These are phyloP conservation scores for Plantago rigida DNA, from an alignment of 305 asterid genomes.

Conservation along the genomic window DNA sequence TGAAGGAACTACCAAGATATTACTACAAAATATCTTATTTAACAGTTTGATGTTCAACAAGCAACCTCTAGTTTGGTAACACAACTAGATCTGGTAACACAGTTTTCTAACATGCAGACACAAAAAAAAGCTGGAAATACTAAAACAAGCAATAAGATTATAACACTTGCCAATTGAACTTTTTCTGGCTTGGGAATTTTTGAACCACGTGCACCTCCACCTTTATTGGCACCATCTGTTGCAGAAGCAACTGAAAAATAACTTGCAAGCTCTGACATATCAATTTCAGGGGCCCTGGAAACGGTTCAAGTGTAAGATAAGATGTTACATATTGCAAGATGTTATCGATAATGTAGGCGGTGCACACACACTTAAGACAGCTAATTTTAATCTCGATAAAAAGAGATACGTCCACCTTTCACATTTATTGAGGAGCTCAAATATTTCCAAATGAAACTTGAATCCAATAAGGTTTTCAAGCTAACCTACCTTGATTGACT, in stretches of 20 bases:
- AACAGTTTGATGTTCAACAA: constrained; percentile 18
- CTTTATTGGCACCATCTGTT: constrained; percentile 64
- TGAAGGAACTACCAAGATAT: too few relatives aligned
- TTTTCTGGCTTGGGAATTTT: constrained; percentile 85
- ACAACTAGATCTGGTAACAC: neutral
- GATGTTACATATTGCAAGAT: constrained; percentile 21
- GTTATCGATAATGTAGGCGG: constrained; percentile 11
- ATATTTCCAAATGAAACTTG: constrained; percentile 15
- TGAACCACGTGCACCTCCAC: constrained; percentile 66
- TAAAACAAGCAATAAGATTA: constrained; percentile 22
- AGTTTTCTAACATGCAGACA: neutral
- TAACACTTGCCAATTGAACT: constrained; percentile 75
- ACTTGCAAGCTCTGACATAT: constrained; percentile 92
- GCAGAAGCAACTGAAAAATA: constrained; percentile 91
- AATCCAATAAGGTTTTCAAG: constrained; percentile 22
- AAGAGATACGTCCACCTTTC: neutral
- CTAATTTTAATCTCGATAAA: neutral
- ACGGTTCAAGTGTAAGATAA: constrained; percentile 29
- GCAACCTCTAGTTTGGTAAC: constrained; percentile 2
- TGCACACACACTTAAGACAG: constrained; percentile 8
- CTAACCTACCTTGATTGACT: constrained; percentile 58
- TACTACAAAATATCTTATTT: constrained; percentile 1
- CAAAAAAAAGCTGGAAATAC: constrained; percentile 4
- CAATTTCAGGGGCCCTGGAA: constrained; percentile 90
- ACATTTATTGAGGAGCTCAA: constrained; percentile 14